These are phyloP conservation scores for Halophytophthora batemanensis DNA, from an alignment of 352 stramenopile species.

Conservation along the genomic window DNA sequence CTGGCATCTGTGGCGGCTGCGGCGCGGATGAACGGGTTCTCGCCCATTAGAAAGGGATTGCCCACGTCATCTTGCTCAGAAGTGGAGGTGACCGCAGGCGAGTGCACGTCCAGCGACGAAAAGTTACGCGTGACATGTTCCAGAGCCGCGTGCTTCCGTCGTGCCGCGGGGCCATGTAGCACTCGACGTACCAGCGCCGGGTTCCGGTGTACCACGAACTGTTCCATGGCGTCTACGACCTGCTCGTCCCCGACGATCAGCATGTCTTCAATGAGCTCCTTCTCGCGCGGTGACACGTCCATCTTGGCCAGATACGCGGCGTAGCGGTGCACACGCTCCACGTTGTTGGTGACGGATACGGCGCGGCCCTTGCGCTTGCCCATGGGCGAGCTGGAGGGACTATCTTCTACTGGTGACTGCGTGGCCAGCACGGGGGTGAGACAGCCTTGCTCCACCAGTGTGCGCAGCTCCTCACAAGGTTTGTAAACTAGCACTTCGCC, in stretches of 20 bases:
- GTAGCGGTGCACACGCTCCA: slow-evolving; percentile 67
- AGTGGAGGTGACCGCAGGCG: slow-evolving; percentile 22
- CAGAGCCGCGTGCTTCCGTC: slow-evolving; percentile 29
- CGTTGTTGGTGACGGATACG: slow-evolving; percentile 65
- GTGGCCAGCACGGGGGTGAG: slow-evolving; percentile 52
- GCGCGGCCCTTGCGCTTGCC: slow-evolving; percentile 68
- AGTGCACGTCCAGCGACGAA: slow-evolving; percentile 49
- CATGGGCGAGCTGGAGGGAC: slow-evolving; percentile 43
- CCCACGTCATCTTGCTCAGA: slow-evolving; percentile 8
- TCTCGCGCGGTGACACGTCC: slow-evolving; percentile 63
- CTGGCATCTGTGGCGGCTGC: slow-evolving; percentile 14
- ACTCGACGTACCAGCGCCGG: slow-evolving; percentile 43
- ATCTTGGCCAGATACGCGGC: slow-evolving; percentile 61
- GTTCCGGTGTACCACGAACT: slow-evolving; percentile 64
- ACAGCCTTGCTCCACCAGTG: slow-evolving; percentile 68
- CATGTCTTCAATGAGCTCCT: slow-evolving; percentile 63
- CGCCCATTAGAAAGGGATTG: slow-evolving; percentile 47
- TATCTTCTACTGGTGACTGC: slow-evolving; percentile 12
- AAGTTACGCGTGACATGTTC: slow-evolving; percentile 58
- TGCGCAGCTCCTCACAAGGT: slow-evolving; percentile 68
- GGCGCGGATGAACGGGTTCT: slow-evolving; percentile 44
- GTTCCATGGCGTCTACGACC: slow-evolving; percentile 76
- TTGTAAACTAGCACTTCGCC: slow-evolving; percentile 66
- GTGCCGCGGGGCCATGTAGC: slow-evolving; percentile 36
- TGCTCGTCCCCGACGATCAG: slow-evolving; percentile 70